Conservation (phyloP, 805 yeast genomes). For the Candida golubevii region DNA sequence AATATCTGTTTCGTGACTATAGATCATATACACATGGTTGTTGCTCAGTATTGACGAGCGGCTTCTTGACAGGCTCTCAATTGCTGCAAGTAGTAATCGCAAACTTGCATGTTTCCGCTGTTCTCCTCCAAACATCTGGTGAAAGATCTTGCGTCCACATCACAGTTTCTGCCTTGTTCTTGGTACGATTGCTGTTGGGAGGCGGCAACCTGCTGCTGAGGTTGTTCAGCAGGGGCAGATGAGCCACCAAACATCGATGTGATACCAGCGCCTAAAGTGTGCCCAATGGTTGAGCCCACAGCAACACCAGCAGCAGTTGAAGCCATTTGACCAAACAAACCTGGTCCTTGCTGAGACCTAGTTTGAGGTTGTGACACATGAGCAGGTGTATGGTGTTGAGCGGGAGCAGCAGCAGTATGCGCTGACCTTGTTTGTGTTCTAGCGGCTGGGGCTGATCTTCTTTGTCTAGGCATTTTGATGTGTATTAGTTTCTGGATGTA, state of each 20-base stretch:
- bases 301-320: slow-evolving; percentile 99
- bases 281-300: slow-evolving; percentile 96
- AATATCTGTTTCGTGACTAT: slow-evolving; percentile 1
- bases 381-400: slow-evolving; percentile 28
- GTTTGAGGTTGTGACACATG: slow-evolving; percentile 44
- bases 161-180: slow-evolving; percentile 62
- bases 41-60: slow-evolving; percentile 63
- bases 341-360: slow-evolving; percentile 55
- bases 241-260: slow-evolving; percentile 86
- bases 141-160: slow-evolving; percentile 88
- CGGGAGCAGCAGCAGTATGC: slow-evolving; percentile 64
- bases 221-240: slow-evolving; percentile 43
- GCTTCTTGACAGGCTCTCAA: slow-evolving; percentile 97
- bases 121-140: slow-evolving; percentile 94
- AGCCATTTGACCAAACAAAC: slow-evolving; percentile 95
- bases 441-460: slow-evolving; percentile 45
- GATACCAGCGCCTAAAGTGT: slow-evolving; percentile 92
- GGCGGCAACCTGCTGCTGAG: slow-evolving; percentile 39
- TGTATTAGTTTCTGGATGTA: slow-evolving; percentile 10
- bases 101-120: slow-evolving; percentile 92
- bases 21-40: background rate
- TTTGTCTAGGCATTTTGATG: slow-evolving; percentile 45
- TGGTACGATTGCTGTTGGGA: slow-evolving; percentile 32
- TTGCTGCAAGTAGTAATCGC: slow-evolving; percentile 96
- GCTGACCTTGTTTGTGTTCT: slow-evolving; percentile 62